A percentile compares a stretch with the other conserved stretches of the same genome.
phyloP scores from a whole-genome alignment of 2,329 filamentous ascomycete genomes.

The Septoria linicola region DNA sequence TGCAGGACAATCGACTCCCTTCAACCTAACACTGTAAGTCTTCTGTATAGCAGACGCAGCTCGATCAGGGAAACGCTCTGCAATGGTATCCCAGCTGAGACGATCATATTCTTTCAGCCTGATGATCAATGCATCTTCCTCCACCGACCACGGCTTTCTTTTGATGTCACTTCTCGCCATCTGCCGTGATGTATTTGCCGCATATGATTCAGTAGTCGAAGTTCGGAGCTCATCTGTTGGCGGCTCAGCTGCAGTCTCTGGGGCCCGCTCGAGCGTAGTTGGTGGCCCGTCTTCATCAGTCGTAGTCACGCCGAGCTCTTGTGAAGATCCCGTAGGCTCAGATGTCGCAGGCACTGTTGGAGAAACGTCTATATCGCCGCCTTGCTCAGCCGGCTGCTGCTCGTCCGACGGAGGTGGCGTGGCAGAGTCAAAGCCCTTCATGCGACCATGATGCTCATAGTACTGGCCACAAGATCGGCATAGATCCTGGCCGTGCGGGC shows the following conservation, averaged over 20 bases:
- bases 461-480: conserved; percentile 36
- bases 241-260: not conserved
- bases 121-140: conserved; percentile 21
- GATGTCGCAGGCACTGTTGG: too few species aligned
- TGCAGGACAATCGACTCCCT: conserved; percentile 32
- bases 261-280: not conserved
- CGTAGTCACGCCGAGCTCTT: too few species aligned
- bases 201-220: not conserved
- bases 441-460: conserved; percentile 32
- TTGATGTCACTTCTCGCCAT: not conserved
- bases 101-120: conserved; percentile 15
- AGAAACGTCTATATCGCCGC: not conserved
- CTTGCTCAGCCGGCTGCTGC: not conserved
- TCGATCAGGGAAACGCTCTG: conserved; percentile 23
- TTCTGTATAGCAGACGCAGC: conserved; percentile 25
- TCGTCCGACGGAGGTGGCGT: conserved; percentile 20
- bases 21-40: conserved; percentile 21
- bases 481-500: conserved; percentile 32
- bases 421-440: conserved; percentile 30
- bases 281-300: too few species aligned
- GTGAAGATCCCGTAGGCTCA: too few species aligned
- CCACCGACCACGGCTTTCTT: conserved; percentile 6
- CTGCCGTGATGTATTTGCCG: conserved; percentile 13
- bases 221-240: not conserved
- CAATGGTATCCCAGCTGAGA: conserved; percentile 14